These are phyloP conservation scores for Boletus sp. DNA, from an alignment of 768 basidiomycete genomes.

Conservation along the genomic window DNA sequence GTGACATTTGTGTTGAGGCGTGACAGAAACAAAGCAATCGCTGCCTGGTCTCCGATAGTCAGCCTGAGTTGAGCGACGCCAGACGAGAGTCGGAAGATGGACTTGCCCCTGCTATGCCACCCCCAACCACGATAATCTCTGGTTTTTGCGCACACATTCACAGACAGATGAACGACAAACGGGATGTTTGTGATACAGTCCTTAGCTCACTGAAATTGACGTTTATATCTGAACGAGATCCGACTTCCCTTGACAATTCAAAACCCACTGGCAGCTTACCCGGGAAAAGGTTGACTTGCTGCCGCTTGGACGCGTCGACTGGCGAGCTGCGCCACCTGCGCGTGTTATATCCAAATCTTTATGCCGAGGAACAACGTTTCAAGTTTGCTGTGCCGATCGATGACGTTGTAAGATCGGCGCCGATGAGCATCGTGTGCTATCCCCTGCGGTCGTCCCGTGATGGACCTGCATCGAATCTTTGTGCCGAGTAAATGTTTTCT, in stretches of 20 bases:
- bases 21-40: slow-evolving; percentile 27
- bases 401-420: neutral
- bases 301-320: slow-evolving; percentile 23
- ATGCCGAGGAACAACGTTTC: neutral
- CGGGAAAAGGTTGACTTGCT: neutral
- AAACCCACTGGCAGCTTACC: neutral
- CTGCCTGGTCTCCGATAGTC: slow-evolving; percentile 11
- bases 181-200: neutral
- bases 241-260: no score
- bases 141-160: slow-evolving; percentile 17
- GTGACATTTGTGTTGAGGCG: slow-evolving; percentile 14
- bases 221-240: slow-evolving; percentile 4
- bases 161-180: neutral
- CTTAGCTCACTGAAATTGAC: neutral
- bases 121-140: slow-evolving; percentile 29
- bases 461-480: no score
- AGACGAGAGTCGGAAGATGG: neutral
- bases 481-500: no score
- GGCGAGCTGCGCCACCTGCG: neutral
- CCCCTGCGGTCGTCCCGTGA: no score
- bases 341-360: neutral
- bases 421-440: no score
- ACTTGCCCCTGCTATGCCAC: slow-evolving; percentile 29
- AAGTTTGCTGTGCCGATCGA: neutral
- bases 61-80: neutral